These are phyloP conservation scores for Eucalyptus urophylla DNA, from an alignment of 345 rosid genomes.

Conservation along the genomic window DNA sequence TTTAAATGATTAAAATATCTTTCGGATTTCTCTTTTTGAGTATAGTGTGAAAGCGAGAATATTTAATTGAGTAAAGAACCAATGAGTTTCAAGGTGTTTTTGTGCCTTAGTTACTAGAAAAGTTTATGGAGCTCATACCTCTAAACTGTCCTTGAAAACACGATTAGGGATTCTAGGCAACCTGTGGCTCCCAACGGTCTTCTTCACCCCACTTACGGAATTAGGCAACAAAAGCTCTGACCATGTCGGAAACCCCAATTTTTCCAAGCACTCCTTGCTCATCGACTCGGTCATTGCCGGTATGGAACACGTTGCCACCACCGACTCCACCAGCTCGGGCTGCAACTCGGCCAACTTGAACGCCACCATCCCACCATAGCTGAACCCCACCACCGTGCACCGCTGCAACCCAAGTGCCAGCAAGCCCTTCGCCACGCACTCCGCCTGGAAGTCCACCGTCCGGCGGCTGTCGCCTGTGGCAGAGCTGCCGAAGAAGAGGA, in stretches of 20 bases:
- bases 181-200: background rate
- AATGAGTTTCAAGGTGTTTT: background rate
- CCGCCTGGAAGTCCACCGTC: conserved; percentile 26
- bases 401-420: conserved; percentile 17
- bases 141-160: background rate
- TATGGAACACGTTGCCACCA: conserved; percentile 15
- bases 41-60: background rate
- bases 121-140: conserved; percentile 2
- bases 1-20: too few species aligned
- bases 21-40: background rate
- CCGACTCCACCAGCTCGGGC: conserved; percentile 22
- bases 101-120: background rate
- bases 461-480: conserved; percentile 5
- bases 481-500: conserved; percentile 35
- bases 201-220: background rate
- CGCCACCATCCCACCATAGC: conserved; percentile 37
- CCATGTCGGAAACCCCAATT: conserved; percentile 14
- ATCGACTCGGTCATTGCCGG: conserved; percentile 26
- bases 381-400: conserved; percentile 24
- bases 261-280: background rate
- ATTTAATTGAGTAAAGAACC: background rate
- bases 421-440: conserved; percentile 23
- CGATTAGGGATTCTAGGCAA: conserved; percentile 5
- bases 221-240: conserved; percentile 20
- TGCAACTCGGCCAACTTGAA: conserved; percentile 26